Evolutionary conservation across 768 basidiomycete species (phyloP), one percentile per base, ranked within the genome.

Genomic region (Amyloporia xantha): DNA sequence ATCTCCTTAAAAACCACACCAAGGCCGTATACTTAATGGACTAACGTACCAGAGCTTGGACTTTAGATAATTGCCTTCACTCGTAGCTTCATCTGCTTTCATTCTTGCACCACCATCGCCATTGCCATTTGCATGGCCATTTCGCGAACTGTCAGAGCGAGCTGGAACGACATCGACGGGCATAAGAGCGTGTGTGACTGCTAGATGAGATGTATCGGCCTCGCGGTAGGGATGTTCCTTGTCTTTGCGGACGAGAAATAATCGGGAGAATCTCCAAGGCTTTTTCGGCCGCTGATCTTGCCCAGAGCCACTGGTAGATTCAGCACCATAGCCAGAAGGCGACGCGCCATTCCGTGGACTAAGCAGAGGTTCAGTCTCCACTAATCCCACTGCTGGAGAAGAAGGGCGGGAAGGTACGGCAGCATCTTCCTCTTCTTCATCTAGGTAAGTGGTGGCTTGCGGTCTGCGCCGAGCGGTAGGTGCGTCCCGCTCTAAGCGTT

Each of bases 31-130:
- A 17, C 23, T n/a, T 1, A 12, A 23, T 24, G 20, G n/a, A n/a
- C 9, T 19, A 15, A 69, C 76, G 19, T 57, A 86, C 90, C 93
- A 94, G 54, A 93, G 59, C 62, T 85, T 91, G 4, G 90, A 91
- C 57, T 77, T 84, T 33, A 95, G 71, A 66, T 94, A 95, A 52
- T 81, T 79, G 23, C 78, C 76, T 66, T 91, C 91, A 42, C 73
- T 75, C 28, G 67, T 72, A 25, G 72, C 38, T 20, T 50, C 41
- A 45, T 57, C 56, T 30, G 53, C 49, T 21, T 39, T 45, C 25
- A 30, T 27, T n/a, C n/a, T n/a, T n/a, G n/a, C n/a, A n/a, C n/a
- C n/a, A 11, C 21, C 24, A 20, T 33, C 19, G 5, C 9, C 17
- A 9, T 23, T 40, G 25, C 19, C 15, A 21, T 33, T 42, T 23